Conservation (phyloP, 106 monocot genomes). For the Dendrobium chrysotoxum region DNA sequence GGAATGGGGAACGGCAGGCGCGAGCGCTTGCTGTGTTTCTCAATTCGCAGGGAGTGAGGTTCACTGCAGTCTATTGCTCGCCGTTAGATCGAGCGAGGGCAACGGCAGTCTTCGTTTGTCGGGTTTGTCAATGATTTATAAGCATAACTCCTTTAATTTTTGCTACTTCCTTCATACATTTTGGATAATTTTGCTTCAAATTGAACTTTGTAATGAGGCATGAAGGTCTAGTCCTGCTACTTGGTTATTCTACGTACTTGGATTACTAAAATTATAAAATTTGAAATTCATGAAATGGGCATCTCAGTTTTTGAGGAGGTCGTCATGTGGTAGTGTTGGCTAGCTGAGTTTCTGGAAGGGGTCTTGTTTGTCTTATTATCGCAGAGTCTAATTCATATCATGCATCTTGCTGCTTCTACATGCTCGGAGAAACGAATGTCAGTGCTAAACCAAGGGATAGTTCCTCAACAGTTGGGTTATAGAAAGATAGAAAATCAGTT, state of each 20-base stretch:
- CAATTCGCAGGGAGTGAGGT: constrained; percentile 43
- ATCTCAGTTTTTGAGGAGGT: neutral
- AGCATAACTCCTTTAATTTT: neutral
- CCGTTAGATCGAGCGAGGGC: constrained; percentile 58
- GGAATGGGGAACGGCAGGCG: constrained; percentile 64
- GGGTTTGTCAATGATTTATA: constrained; percentile 23
- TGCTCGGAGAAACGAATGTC: neutral
- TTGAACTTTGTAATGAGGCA: neutral
- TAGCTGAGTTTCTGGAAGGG: neutral
- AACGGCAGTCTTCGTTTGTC: constrained; percentile 49
- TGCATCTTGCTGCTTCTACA: neutral
- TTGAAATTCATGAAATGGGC: no score
- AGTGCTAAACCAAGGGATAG: neutral
- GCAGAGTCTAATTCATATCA: neutral
- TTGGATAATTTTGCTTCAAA: neutral
- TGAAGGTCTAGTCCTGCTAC: neutral
- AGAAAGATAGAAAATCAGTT: no score
- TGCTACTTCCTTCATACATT: neutral
- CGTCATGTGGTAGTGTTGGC: neutral
- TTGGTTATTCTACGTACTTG: neutral
- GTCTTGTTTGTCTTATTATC: neutral
- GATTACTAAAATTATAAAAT: neutral
- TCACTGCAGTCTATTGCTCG: constrained; percentile 40
- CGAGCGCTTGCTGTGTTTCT: constrained; percentile 68
- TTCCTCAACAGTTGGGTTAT: neutral